Conservation (phyloP, 1,284 basidiomycete species). For the Trametes polyzona region DNA sequence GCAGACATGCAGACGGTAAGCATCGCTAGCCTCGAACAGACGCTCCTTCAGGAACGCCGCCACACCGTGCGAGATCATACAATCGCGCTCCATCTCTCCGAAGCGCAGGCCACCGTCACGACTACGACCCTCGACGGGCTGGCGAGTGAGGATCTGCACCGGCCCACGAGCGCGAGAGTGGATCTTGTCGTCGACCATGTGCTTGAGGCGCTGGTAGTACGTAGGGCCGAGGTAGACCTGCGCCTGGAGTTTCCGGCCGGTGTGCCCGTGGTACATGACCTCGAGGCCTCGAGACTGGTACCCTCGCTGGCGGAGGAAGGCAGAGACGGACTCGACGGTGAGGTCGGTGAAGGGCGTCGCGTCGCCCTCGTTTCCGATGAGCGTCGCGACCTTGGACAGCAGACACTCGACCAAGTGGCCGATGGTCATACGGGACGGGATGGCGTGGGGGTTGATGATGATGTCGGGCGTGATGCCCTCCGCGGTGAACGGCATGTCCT, state of each 20-base stretch:
- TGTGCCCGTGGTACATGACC: slow-evolving; percentile 99
- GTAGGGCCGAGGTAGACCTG: slow-evolving; percentile 99
- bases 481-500: slow-evolving; percentile 99
- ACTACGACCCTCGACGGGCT: slow-evolving; percentile 99
- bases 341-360: slow-evolving; percentile 99
- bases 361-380: slow-evolving; percentile 96
- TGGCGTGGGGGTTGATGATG: slow-evolving; percentile 99
- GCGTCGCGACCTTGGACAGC: slow-evolving; percentile 93
- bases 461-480: slow-evolving; percentile 97
- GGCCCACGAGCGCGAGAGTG: slow-evolving; percentile 97
- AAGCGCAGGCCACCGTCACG: slow-evolving; percentile 99
- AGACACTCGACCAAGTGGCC: slow-evolving; percentile 99
- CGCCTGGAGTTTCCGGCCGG: slow-evolving; percentile 94
- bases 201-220: slow-evolving; percentile 99
- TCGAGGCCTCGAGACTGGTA: slow-evolving; percentile 97
- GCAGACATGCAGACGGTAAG: slow-evolving; percentile 95
- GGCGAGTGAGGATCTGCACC: slow-evolving; percentile 96
- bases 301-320: slow-evolving; percentile 79
- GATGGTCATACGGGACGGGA: slow-evolving; percentile 99
- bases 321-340: slow-evolving; percentile 94
- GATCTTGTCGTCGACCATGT: slow-evolving; percentile 99
- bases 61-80: slow-evolving; percentile 99
- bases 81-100: slow-evolving; percentile 99
- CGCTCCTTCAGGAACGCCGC: slow-evolving; percentile 97
- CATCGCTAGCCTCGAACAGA: slow-evolving; percentile 92